phyloP scores from a whole-genome alignment of 2,329 filamentous ascomycete genomes.

The Botrytis hyacinthi region DNA sequence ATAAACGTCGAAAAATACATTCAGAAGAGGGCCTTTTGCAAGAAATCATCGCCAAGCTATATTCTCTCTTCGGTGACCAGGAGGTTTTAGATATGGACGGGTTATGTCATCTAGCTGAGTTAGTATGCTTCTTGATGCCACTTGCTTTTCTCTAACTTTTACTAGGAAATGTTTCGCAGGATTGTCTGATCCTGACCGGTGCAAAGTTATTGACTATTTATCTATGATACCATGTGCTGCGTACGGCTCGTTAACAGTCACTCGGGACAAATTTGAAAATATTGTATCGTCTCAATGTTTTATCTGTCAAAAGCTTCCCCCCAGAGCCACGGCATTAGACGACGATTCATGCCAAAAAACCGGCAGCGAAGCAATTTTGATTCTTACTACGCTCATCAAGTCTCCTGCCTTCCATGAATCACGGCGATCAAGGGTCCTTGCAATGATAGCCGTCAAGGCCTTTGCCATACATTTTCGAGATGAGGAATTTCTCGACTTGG shows the following conservation, averaged over 20 bases:
- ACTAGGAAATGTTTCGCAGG: constrained; percentile 44
- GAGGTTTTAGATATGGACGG: constrained; percentile 40
- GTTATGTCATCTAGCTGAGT: constrained; percentile 49
- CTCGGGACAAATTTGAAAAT: constrained; percentile 34
- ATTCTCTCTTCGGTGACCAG: constrained; percentile 40
- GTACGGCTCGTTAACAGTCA: constrained; percentile 45
- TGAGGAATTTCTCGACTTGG: constrained; percentile 61
- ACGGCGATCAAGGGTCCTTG: constrained; percentile 62
- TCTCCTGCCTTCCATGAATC: constrained; percentile 50
- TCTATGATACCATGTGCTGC: constrained; percentile 57
- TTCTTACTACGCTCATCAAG: constrained; percentile 48
- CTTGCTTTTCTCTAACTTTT: background rate
- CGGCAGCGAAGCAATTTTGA: constrained; percentile 43
- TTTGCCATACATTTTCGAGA: constrained; percentile 66
- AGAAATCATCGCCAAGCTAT: constrained; percentile 39
- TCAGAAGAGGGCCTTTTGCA: constrained; percentile 35
- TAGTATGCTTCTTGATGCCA: constrained; percentile 36
- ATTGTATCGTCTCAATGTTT: constrained; percentile 34
- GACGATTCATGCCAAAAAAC: constrained; percentile 25
- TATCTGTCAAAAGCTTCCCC: constrained; percentile 33
- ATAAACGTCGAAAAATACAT: constrained; percentile 39
- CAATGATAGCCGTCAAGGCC: constrained; percentile 69
- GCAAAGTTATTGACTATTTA: constrained; percentile 53
- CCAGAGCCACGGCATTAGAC: constrained; percentile 26
- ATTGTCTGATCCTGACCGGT: constrained; percentile 50